These are phyloP conservation scores for Hyphopichia burtonii DNA, from an alignment of 1,139 yeast genomes.

Conservation along the genomic window DNA sequence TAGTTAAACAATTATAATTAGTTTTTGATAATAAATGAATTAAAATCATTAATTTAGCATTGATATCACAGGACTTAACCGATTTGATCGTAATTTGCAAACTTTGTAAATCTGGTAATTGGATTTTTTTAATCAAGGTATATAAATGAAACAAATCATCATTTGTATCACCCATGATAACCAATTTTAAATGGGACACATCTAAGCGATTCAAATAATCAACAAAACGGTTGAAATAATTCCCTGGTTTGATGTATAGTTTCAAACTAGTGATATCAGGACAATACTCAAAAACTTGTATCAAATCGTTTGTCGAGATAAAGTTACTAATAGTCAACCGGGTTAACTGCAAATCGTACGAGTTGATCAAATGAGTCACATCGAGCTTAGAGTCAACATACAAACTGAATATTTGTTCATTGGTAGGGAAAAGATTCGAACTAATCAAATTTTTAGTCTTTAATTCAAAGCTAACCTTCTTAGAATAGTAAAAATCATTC, in stretches of 20 bases:
- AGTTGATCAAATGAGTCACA: not conserved
- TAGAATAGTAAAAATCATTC: not conserved
- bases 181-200: not conserved
- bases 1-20: not conserved
- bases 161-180: not conserved
- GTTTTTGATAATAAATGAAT: constrained; percentile 1
- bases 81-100: not conserved
- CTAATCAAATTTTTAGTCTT: not conserved
- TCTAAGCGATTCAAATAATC: not conserved
- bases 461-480: not conserved
- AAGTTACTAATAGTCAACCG: not conserved
- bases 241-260: not conserved
- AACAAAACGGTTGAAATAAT: not conserved
- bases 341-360: not conserved
- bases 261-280: not conserved
- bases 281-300: not conserved
- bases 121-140: not conserved
- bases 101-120: not conserved
- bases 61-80: not conserved
- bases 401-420: not conserved
- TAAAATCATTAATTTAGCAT: constrained; percentile 2
- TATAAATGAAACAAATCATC: constrained; percentile 2
- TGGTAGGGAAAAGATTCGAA: not conserved
- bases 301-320: not conserved
- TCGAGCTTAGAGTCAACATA: not conserved